Base-by-base conservation (phyloP, 2,329 filamentous ascomycete species). In the Cladosporium cucumerinum region DNA sequence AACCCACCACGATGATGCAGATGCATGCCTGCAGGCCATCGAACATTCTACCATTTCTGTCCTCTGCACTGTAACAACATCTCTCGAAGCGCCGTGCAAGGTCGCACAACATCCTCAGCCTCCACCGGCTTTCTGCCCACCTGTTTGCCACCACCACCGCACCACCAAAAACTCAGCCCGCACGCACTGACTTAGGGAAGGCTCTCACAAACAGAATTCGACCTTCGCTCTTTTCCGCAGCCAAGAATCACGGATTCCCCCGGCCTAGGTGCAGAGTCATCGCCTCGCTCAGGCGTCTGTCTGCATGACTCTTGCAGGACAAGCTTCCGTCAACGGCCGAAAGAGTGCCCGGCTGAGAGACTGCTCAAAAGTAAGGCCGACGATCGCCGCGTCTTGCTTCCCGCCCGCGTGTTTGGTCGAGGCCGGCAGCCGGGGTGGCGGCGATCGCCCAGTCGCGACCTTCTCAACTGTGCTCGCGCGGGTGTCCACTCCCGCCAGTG, bases 361-460 rank as follows among this genome's bases (percentile, higher is more conserved):
- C 30, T 18, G 54, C 30, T 57, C 25, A 51, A 62, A 54, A 62
- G 60, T 55, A 62, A 62, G 60, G 60, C 60, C 60, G 60, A 62
- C 32, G 48, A 62, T 62, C 60, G 60, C 58, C 58, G 58, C 34
- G 26, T 16, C 49, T n/a, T 32, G 26, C 26, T 30, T n/a, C 18
- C 28, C 51, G 51, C 28, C 51, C 51, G 51, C 51, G 26, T n/a
- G 25, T 28, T 54, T 6, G 51, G 16, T 52, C 25, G 48, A 26
- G 25, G 18, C 48, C 30, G 30, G 11, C 32, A 18, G 32, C 34
- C 55, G 32, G 55, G 32, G 5, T 54, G 51, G 1, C 14, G 21
- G 55, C 4, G 34, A 58, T 39, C 34, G 55, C 14, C 55, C 55
- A 43, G 34, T 58, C 55, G 34, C 55, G 55, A 39, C 55, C 34